Base-by-base conservation (phyloP, 306 rosid genomes). In the Ceratonia siliqua region DNA sequence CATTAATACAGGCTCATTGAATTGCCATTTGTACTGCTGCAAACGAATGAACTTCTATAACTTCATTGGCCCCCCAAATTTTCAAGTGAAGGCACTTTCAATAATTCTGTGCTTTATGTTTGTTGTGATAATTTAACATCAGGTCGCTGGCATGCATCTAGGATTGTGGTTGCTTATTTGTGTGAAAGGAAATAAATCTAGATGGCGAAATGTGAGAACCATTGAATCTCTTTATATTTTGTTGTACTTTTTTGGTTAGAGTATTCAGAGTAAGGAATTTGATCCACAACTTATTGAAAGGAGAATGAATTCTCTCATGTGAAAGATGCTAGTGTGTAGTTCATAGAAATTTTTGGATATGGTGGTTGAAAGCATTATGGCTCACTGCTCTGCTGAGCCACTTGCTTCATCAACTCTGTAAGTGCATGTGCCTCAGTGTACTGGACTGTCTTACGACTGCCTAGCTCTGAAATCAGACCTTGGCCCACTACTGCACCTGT, bases 291-390 rank as follows among this genome's bases (percentile, higher is more conserved):
- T 25, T 28, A 13, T 1, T n/a, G 52, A 13, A 63, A 38, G 48
- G 49, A 11, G 49, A 38, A 62, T 36, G 8, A 7, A 20, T 20
- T 62, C 22, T 35, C 73, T 22, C 21, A 4, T 63, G 75, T 53
- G 42, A 43, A 74, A 35, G 66, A 42, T 72, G 82, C 69, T 30
- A 62, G 57, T 58, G 50, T 59, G 50, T 70, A 68, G 27, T 15
- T 78, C 65, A 36, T 46, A 52, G 75, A 73, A 57, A 41, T 57
- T 11, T 59, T 75, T 78, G 59, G 55, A 54, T 43, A 5, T 78
- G 89, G 94, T 89, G 65, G 89, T 76, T 89, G 88, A 70, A 84
- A 77, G 62, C 66, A 72, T 87, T 84, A 83, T 81, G 79, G 73
- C 38, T 74, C 33, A 59, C 78, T 57, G 62, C 72, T 73, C 74